Evolutionary conservation across 441 rosid species (phyloP), one percentile per base, ranked within the genome.

Genomic region (Corymbia calophylla): DNA sequence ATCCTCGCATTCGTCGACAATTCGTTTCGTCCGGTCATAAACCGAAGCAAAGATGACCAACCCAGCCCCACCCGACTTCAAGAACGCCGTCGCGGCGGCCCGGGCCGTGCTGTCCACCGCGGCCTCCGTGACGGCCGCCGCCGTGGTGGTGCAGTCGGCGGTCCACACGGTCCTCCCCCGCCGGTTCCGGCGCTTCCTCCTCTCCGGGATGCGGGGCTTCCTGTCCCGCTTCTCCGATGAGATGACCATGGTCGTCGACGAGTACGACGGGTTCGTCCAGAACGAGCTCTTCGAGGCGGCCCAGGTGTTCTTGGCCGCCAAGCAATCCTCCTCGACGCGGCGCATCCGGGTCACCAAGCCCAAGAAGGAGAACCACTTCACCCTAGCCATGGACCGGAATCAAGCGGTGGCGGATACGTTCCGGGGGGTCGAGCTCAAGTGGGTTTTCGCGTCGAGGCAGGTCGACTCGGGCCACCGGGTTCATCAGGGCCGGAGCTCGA

Each of bases 131-230:
- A 92, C 95, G 21, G 95, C 94, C 3, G 91, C 93, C 86, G 47
- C 80, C 62, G 92, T 95, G 96, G 92, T 96, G 60, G 62, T 93
- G 44, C 91, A 93, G 19, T 93, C 98, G 39, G 89, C 95, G 91
- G 88, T 91, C 55, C 64, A 94, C 32, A 95, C 94, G 9, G 84
- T 95, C 70, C 87, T 95, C 13, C 97, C 96, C 19, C 56, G 8
- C 2, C 89, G 90, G 48, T 87, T 94, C 88, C 93, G 89, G 31
- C 32, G 90, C 3, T 93, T 92, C 87, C 88, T 96, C 48, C 80
- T 54, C 54, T 51, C 62, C 8, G 29, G 90, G 5, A 27, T 93
- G 35, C 89, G 86, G 54, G 73, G 87, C 51, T 86, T 89, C 77
- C 89, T 93, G 89, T 39, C 73, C 47, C 93, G 92, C 29, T 60